A percentile compares a stretch with the other conserved stretches of the same genome.
phyloP scores from a whole-genome alignment of 371 early-diverging fungal genomes.

The Syncephalis plumigaleata region DNA sequence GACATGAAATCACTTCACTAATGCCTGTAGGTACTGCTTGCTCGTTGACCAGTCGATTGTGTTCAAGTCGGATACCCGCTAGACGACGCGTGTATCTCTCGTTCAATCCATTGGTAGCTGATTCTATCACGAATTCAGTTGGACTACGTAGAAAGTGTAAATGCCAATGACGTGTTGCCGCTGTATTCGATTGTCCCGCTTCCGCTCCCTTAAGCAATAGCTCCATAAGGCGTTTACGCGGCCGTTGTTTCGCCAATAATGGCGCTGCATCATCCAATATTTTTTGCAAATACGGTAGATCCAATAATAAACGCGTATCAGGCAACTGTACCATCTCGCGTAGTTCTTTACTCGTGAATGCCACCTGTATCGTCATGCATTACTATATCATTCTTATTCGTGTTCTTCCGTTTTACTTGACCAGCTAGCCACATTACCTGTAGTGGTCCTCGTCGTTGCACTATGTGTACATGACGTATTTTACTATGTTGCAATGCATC shows the following conservation, averaged over 20 bases:
- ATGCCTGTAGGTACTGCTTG: conserved; percentile 14
- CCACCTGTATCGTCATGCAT: conserved; percentile 21
- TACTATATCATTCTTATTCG: not conserved
- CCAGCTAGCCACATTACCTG: conserved; percentile 32
- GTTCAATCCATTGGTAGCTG: conserved; percentile 1
- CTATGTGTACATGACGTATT: conserved; percentile 63
- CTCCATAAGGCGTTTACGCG: conserved; percentile 59
- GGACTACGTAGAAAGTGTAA: conserved; percentile 65
- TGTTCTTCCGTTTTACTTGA: not conserved
- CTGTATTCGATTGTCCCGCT: conserved; percentile 13
- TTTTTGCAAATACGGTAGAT: conserved; percentile 26
- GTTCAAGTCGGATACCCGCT: not conserved
- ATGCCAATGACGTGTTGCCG: conserved; percentile 25
- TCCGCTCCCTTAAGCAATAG: conserved; percentile 41
- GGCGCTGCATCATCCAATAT: conserved; percentile 11
- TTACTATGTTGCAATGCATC: conserved; percentile 43
- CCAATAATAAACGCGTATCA: conserved; percentile 32
- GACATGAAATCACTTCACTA: conserved; percentile 15
- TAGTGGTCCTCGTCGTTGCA: conserved; percentile 85
- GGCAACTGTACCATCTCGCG: conserved; percentile 81
- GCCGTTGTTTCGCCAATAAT: conserved; percentile 30
- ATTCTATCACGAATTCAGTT: conserved; percentile 15
- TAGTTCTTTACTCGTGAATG: conserved; percentile 88
- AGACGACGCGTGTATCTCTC: not conserved
- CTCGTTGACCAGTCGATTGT: too few species aligned